Percentiles rank a stretch among this genome's conserved stretches.
Conservation (phyloP, 2,329 filamentous ascomycete species). For the Colletotrichum sp. region DNA sequence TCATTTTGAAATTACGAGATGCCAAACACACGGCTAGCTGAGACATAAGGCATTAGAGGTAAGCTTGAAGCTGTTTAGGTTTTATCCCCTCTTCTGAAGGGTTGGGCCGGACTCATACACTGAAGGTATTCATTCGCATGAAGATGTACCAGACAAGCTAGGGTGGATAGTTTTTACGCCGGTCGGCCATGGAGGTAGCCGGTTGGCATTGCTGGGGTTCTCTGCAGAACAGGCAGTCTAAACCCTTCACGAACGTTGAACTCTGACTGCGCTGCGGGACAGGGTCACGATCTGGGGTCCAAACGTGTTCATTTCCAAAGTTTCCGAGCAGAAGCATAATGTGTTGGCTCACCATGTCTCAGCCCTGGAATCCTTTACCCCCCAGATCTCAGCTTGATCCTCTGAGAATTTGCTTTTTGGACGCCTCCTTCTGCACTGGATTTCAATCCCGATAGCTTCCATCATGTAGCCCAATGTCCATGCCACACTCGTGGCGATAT, state of each 20-base stretch:
- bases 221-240: not conserved
- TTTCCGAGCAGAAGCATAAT: not conserved
- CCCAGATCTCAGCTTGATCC: not conserved
- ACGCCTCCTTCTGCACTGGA: not conserved
- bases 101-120: not conserved
- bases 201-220: not conserved
- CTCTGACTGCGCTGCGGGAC: not conserved
- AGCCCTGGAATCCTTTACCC: not conserved
- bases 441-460: not conserved
- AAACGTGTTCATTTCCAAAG: not conserved
- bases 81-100: not conserved
- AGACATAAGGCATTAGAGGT: not conserved
- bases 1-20: not conserved
- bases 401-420: not conserved
- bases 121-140: not conserved
- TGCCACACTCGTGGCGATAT: not conserved
- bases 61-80: not conserved
- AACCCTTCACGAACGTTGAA: not conserved
- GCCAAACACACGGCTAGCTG: not conserved
- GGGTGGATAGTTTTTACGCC: not conserved
- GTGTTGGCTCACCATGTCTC: not conserved
- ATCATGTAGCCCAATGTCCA: not conserved
- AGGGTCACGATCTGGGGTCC: not conserved
- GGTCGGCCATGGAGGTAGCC: not conserved
- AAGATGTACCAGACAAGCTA: not conserved